Percentiles rank a stretch among this genome's conserved stretches.
Conservation (phyloP, 2,329 filamentous ascomycete genomes). For the Coniella lustricola region DNA sequence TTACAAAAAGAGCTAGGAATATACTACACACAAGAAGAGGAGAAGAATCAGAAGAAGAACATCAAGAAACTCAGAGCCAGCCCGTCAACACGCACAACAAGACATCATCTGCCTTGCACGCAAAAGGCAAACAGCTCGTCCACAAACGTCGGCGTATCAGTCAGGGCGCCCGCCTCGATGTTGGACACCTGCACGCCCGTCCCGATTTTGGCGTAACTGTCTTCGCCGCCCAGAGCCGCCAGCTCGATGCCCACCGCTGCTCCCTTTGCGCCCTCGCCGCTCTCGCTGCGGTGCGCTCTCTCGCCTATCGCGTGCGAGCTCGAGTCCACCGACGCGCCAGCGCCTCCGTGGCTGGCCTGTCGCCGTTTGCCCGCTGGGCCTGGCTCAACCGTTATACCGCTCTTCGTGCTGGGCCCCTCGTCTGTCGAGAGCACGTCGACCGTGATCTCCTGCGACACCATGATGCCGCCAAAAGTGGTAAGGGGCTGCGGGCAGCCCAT, state of each 20-base stretch:
- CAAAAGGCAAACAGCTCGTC: slow-evolving; percentile 34
- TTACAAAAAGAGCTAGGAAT: too few relatives aligned
- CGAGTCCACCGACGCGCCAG: slow-evolving; percentile 8
- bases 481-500: slow-evolving; percentile 7
- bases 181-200: slow-evolving; percentile 23
- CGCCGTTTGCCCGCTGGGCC: slow-evolving; percentile 17
- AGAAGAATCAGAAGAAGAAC: too few relatives aligned
- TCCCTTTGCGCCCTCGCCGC: slow-evolving; percentile 3
- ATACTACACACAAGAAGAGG: too few relatives aligned
- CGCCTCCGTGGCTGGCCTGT: slow-evolving; percentile 1
- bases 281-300: background rate
- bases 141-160: slow-evolving; percentile 34
- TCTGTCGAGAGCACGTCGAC: slow-evolving; percentile 37
- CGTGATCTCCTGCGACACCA: slow-evolving; percentile 55
- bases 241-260: slow-evolving; percentile 21
- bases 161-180: slow-evolving; percentile 28
- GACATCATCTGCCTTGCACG: slow-evolving; percentile 12
- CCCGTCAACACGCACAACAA: too few relatives aligned
- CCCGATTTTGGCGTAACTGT: slow-evolving; percentile 19
- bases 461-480: slow-evolving; percentile 45
- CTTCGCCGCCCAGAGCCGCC: slow-evolving; percentile 19
- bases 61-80: too few relatives aligned
- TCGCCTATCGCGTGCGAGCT: slow-evolving; percentile 11
- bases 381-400: slow-evolving; percentile 14
- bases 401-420: slow-evolving; percentile 12